Evolutionary conservation across 192 early-diverging fungal genomes (phyloP), one percentile per base, ranked within the genome.

Genomic region (Spizellomyces punctatus): DNA sequence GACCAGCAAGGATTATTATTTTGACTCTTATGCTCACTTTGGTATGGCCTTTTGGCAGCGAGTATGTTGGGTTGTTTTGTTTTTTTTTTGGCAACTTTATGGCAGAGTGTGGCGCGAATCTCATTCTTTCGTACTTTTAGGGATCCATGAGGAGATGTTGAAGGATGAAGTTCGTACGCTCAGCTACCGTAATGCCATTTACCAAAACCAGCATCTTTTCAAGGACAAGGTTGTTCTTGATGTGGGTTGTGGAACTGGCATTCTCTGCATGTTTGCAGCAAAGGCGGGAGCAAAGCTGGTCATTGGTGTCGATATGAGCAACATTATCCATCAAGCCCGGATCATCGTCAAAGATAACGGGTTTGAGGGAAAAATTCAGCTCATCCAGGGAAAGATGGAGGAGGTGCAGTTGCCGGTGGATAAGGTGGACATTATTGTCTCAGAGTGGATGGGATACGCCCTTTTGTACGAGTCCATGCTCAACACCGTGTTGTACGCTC

Each of bases 401-500:
- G 96, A 99, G 71, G 92, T 99, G 16, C 77, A 79, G 14, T 83
- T 99, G 65, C 96, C 98, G 19, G 95, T 95, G 50, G 87, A 91
- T 60, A 91, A 98, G 77, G 96, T 98, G 44, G 98, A 99, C 78
- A 98, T 99, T 71, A 99, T 99, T 64, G 96, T 99, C 66, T 96
- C 95, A 6, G 98, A 99, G 74, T 99, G 98, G 98, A 99, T 99
- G 98, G 98, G 98, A 22, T 99, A 99, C 84, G 95, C 94, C 75
- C 88, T 99, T 74, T 82, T 98, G 49, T 98, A 96, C 82, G 96
- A 99, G 85, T 91, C 93, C 77, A 99, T 99, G 98, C 87, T 99
- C 71, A 97, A 98, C 86, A 96, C 98, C n/a, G 95, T 99, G 10
- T 85, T 99, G 48, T 90, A 96, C 64, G 98, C 98, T 10, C 88